Evolutionary conservation across 2,329 filamentous ascomycete species (phyloP).

Genomic region (Lachnellula suecica): DNA sequence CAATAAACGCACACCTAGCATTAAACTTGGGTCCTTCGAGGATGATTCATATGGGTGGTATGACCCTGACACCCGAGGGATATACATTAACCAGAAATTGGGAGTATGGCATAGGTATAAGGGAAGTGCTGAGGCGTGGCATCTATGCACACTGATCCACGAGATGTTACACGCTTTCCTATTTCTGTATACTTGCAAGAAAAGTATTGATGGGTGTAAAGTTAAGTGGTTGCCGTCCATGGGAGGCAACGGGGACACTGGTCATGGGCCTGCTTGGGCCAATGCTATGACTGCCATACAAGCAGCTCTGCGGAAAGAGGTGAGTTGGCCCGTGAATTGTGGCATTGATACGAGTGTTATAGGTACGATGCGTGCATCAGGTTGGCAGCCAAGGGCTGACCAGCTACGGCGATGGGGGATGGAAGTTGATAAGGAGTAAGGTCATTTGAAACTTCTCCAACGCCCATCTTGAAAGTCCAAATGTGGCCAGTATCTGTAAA

Average conservation of each 20-base stretch:
- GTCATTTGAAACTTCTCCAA: too few relatives aligned
- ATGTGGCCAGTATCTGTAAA: too few relatives aligned
- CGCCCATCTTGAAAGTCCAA: too few relatives aligned
- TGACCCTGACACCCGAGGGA: background rate
- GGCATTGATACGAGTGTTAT: background rate
- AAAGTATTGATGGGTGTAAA: background rate
- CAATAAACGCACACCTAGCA: background rate
- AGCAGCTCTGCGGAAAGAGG: background rate
- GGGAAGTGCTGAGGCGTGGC: background rate
- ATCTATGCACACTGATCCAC: background rate
- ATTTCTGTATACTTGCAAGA: background rate
- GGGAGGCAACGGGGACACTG: background rate
- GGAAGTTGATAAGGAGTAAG: background rate
- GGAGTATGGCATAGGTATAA: background rate
- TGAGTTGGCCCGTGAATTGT: background rate
- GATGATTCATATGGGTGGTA: background rate
- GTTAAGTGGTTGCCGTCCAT: background rate
- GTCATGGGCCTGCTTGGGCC: background rate
- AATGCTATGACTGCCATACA: constrained; percentile 4
- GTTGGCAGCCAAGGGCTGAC: constrained; percentile 1
- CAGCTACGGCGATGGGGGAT: constrained; percentile 5
- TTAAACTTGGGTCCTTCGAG: background rate
- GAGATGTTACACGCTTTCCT: constrained; percentile 8
- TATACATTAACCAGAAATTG: background rate
- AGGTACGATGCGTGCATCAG: background rate